Base-by-base conservation (phyloP, 2,329 filamentous ascomycete genomes). In the Trichophyton rubrum region DNA sequence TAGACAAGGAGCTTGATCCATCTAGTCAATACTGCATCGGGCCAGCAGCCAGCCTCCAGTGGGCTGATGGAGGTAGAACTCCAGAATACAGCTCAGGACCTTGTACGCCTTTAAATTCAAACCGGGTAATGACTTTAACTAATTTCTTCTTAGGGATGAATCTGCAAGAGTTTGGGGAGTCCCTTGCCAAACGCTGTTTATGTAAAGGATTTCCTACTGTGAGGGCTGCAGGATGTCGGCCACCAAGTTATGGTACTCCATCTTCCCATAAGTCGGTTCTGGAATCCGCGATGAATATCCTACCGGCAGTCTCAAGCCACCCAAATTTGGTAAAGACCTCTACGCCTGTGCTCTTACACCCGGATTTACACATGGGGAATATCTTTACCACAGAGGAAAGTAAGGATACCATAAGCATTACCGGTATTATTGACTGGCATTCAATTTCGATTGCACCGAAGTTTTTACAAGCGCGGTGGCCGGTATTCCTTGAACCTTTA, bases 351-450 rank as follows among this genome's bases (percentile, higher is more conserved):
- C n/a, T 43, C 1, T 43, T 43, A 11, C 40, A 43, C 40, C 3
- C 40, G 20, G 15, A 43, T 6, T 43, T 43, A 7, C 11, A 43
- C 40, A 43, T 43, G n/a, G 30, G 15, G 35, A 38, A 41, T 58
- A 27, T 77, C 30, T 77, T 76, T 61, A 68, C 75, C 1, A n/a
- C 56, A 6, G 22, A 27, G 7, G 22, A 49, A 24, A 15, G 35
- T 1, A 5, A 38, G n/a, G 15, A 49, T 2, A 5, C 9, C 1
- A 30, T 40, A 41, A 71, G 22, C 62, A 69, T 47, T 62, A 64
- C 56, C 62, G 62, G 47, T 68, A 60, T 78, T 3, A 77, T 78
- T 61, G 73, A 78, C 65, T 77, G 74, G 73, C 72, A 77, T 64
- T 68, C 69, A 13, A 64, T 61, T 15, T 75, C 71, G 64, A 65